phyloP scores from a whole-genome alignment of 2,329 filamentous ascomycete genomes.

The Aspergillus sojae region DNA sequence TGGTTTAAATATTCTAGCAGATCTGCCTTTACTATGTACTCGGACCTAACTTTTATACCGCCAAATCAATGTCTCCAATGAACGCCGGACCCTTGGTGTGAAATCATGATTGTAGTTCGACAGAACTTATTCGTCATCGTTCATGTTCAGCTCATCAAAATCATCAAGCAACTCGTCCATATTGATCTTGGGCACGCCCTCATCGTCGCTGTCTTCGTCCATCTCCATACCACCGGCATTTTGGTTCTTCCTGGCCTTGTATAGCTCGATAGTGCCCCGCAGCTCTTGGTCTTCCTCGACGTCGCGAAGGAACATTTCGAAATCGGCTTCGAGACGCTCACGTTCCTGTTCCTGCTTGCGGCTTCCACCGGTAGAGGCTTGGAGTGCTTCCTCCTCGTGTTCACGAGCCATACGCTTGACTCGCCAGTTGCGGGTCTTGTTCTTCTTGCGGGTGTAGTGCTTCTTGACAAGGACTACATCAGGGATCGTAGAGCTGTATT shows the following conservation, averaged over 20 bases:
- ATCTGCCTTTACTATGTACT: constrained; percentile 2
- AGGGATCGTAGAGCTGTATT: constrained; percentile 77
- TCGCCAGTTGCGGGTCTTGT: constrained; percentile 83
- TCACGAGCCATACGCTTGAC: constrained; percentile 92
- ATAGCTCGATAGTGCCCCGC: constrained; percentile 79
- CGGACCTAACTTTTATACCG: background rate
- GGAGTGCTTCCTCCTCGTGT: constrained; percentile 66
- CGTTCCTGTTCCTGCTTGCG: constrained; percentile 68
- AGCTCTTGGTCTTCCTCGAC: constrained; percentile 95
- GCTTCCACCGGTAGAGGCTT: constrained; percentile 47
- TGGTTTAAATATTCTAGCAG: background rate
- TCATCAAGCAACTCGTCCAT: constrained; percentile 87
- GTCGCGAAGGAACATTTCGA: constrained; percentile 95
- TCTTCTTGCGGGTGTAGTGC: constrained; percentile 84
- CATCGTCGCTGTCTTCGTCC: constrained; percentile 65
- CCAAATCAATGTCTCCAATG: background rate
- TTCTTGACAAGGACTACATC: constrained; percentile 98
- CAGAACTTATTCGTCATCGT: constrained; percentile 36
- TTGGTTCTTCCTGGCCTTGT: constrained; percentile 65
- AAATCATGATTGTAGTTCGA: constrained; percentile 4
- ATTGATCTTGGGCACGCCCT: constrained; percentile 64
- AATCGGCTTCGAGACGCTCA: constrained; percentile 86
- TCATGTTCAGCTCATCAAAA: constrained; percentile 84
- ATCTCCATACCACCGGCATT: constrained; percentile 54
- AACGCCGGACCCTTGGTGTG: constrained; percentile 4